Evolutionary conservation across 2,329 filamentous ascomycete genomes (phyloP), one percentile per base, ranked within the genome.

Genomic region (Neoarthrinium moseri): DNA sequence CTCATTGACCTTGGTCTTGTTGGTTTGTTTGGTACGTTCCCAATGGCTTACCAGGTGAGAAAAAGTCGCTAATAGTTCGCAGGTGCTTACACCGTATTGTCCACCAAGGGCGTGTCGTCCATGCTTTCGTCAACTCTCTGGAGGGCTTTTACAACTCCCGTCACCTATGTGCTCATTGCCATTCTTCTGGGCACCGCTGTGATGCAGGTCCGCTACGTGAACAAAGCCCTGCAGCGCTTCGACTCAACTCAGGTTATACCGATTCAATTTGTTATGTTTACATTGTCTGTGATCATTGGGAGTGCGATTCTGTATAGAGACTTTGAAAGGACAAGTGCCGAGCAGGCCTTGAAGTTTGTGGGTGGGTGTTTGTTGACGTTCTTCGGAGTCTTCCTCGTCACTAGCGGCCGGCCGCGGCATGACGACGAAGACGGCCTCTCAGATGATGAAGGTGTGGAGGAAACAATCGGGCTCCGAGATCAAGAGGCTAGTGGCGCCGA

Each of bases 221-320:
- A 97, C 70, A 88, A 79, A 54, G 77, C 80, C 11, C 74, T 99
- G 43, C 91, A 96, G 64, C 84, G 89, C 37, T 99, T 97, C 71
- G 90, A 96, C 66, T 96, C 94, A 6, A 99, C 94, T 0, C 91
- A 96, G 64, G 94, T 99, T 56, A 99, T 99, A 52, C 94, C 94
- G 0, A 94, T 94, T 12, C 94, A 99, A 61, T 99, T 99, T 58
- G 94, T 99, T 40, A 81, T 95, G 52, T 99, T 99, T 65, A 99
- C 94, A 0, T 76, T 99, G 6, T 95, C 89, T 5, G 94, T 97
- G 51, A 97, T 99, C 56, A 77, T 96, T 42, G 94, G 94, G 46
- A 96, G 91, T 58, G 92, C 92, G 1, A 78, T 99, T 7, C 71
- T 99, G 5, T 99, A 97, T 63, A 85, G 92, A 40, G 94, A 99